Conservation (phyloP, 176 grass and related monocot genomes). For the Hsuehochloa calcarea region DNA sequence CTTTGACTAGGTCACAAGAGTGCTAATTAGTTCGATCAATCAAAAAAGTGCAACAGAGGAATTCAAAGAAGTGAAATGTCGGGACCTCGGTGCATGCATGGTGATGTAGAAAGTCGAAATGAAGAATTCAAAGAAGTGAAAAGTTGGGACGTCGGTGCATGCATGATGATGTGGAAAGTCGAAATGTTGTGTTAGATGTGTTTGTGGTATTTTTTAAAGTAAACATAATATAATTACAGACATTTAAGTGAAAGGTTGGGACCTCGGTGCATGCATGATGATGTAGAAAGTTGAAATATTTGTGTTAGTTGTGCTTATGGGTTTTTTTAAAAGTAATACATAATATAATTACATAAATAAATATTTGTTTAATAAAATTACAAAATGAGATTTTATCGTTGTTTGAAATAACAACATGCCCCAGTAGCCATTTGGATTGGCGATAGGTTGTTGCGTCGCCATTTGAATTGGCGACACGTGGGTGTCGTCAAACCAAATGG, state of each 20-base stretch:
- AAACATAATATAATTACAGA: too few species aligned
- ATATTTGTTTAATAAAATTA: too few species aligned
- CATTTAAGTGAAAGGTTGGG: neutral
- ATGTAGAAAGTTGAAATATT: neutral
- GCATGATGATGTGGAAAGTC: neutral
- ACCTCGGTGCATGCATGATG: neutral
- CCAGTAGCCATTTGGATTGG: too few species aligned
- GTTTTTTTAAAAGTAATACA: too few species aligned
- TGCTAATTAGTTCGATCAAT: neutral
- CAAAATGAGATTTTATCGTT: too few species aligned
- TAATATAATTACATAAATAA: too few species aligned
- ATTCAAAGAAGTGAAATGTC: neutral
- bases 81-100: neutral
- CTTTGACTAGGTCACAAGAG: neutral
- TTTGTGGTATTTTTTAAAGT: too few species aligned
- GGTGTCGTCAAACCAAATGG: too few species aligned
- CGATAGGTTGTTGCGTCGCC: too few species aligned
- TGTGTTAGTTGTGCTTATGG: neutral
- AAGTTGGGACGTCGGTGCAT: neutral
- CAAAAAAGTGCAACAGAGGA: neutral
- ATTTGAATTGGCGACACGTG: too few species aligned
- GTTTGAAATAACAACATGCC: too few species aligned
- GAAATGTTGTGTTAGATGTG: neutral
- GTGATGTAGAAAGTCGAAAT: neutral
- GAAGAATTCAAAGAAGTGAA: neutral